phyloP scores from a whole-genome alignment of 1,139 yeast species.

The Sugiyamaella grinbergsii region DNA sequence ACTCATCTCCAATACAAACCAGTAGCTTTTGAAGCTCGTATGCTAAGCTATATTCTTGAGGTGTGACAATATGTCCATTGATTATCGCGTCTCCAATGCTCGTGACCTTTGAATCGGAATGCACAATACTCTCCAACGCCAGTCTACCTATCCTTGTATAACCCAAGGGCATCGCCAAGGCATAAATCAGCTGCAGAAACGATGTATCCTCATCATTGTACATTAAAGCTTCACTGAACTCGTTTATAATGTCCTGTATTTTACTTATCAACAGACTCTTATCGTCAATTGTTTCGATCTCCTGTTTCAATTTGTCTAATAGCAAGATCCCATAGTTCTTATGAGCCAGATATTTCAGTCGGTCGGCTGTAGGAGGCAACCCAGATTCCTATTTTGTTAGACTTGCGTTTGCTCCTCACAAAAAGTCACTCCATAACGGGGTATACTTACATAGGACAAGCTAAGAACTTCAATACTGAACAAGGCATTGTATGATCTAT shows the following conservation, averaged over 20 bases:
- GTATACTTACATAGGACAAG: conserved; percentile 31
- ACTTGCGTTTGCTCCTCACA: neutral
- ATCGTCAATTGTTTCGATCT: conserved; percentile 30
- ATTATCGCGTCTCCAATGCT: conserved; percentile 32
- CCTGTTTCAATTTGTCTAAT: conserved; percentile 51
- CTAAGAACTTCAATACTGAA: conserved; percentile 68
- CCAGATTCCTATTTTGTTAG: conserved; percentile 31
- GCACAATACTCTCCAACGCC: conserved; percentile 62
- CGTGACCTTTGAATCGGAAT: conserved; percentile 36
- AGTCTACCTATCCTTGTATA: conserved; percentile 56
- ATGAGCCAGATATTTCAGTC: conserved; percentile 72
- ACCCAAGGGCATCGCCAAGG: conserved; percentile 37
- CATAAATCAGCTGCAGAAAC: conserved; percentile 35
- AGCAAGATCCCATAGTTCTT: conserved; percentile 80
- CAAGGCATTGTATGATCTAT: conserved; percentile 57
- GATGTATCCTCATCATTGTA: conserved; percentile 41
- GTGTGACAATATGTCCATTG: conserved; percentile 30
- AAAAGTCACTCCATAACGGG: neutral
- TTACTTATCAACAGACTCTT: conserved; percentile 35
- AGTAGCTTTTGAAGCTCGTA: conserved; percentile 35
- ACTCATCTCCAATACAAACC: conserved; percentile 33
- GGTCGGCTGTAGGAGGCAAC: conserved; percentile 69
- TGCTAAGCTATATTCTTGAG: conserved; percentile 31
- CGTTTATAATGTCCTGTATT: conserved; percentile 38
- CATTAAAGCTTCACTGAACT: conserved; percentile 41